Conservation (phyloP, 2,329 filamentous ascomycete genomes). For the Trichoderma simmonsii region DNA sequence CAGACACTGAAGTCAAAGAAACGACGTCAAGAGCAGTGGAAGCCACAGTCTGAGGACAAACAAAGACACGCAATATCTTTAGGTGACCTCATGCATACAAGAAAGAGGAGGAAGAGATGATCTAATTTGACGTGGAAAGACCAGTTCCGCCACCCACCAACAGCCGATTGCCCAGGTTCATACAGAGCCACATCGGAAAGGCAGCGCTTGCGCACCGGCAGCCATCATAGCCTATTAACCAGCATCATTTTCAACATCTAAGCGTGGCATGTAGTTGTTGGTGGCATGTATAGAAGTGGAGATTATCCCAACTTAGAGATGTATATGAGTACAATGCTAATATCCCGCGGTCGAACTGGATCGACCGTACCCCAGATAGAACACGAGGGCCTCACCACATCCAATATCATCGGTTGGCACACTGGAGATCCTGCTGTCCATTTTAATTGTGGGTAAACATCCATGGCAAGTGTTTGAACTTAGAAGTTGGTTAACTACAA, state of each 20-base stretch:
- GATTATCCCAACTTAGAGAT: neutral
- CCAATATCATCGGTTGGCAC: neutral
- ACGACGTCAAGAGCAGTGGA: neutral
- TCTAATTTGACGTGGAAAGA: neutral
- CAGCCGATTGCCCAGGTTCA: neutral
- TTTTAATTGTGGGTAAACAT: neutral
- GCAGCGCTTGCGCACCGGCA: neutral
- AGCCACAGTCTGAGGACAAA: neutral
- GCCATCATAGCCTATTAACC: neutral
- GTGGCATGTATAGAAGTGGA: neutral
- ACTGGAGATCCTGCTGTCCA: neutral
- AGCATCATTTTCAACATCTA: neutral
- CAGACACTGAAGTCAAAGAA: neutral
- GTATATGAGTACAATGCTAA: neutral
- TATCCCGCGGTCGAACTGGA: no score
- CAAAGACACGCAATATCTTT: neutral
- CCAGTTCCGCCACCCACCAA: neutral
- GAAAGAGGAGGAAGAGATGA: neutral
- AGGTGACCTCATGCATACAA: neutral
- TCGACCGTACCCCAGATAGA: no score
- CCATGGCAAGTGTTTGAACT: fast-evolving
- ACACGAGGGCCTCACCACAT: neutral
- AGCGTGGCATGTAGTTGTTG: neutral
- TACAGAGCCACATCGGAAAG: neutral
- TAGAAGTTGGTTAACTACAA: neutral